Evolutionary conservation across 257 asterid species (phyloP).

Genomic region (Datura wrightii): DNA sequence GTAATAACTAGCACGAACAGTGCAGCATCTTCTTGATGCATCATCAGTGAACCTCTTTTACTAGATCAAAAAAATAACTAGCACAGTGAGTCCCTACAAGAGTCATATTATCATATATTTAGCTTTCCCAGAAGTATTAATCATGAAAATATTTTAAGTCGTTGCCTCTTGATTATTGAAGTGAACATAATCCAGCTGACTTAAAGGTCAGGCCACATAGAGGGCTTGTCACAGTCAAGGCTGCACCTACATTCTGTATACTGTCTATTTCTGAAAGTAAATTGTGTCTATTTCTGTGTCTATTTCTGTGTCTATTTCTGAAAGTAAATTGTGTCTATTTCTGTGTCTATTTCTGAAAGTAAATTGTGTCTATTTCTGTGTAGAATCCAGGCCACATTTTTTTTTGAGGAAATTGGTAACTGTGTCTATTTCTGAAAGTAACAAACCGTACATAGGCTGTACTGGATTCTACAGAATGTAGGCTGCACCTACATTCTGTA

Average conservation of each 20-base stretch:
- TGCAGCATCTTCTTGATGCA: not conserved
- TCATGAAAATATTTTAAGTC: not conserved
- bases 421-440: no score
- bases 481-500: not conserved
- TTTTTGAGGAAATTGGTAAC: no score
- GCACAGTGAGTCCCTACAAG: not conserved
- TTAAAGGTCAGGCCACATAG: not conserved
- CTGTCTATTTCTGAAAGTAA: no score
- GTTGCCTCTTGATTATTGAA: conserved; percentile 26
- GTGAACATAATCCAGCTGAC: not conserved
- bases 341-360: no score
- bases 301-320: no score
- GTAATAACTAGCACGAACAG: not conserved
- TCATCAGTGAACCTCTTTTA: not conserved
- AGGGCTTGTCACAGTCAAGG: not conserved
- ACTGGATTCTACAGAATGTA: not conserved
- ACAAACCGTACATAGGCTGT: no score
- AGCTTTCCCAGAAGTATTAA: not conserved
- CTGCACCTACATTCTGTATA: not conserved
- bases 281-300: no score
- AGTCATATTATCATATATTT: not conserved
- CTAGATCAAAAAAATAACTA: not conserved
- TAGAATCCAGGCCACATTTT: no score
- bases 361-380: no score
- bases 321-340: no score